Conservation (phyloP, 2,329 filamentous ascomycete genomes). For the Hypoxylon sp. region DNA sequence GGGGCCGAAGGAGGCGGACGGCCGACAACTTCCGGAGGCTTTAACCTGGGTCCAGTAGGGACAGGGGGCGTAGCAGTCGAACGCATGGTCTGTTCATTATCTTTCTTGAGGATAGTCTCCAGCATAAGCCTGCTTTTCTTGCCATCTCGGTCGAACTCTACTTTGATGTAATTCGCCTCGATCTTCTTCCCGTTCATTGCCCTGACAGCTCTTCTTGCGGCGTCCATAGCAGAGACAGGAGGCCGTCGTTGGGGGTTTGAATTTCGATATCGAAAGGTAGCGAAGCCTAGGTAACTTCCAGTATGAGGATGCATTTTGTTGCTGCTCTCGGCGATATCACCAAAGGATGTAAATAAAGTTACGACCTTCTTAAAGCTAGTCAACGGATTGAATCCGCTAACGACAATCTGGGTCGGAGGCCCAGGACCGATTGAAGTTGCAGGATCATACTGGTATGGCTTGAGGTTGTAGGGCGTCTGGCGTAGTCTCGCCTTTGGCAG, state of each 20-base stretch:
- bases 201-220: constrained; percentile 83
- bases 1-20: constrained; percentile 86
- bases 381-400: constrained; percentile 95
- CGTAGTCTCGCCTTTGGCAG: constrained; percentile 78
- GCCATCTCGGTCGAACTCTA: constrained; percentile 91
- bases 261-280: constrained; percentile 90
- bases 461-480: constrained; percentile 81
- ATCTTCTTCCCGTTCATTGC: constrained; percentile 84
- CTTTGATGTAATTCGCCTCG: constrained; percentile 80
- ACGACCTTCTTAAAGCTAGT: constrained; percentile 82
- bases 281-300: constrained; percentile 93
- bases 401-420: constrained; percentile 89
- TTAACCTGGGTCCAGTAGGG: constrained; percentile 51
- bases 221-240: constrained; percentile 77
- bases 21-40: constrained; percentile 58
- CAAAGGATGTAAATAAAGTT: constrained; percentile 82
- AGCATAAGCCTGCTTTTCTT: constrained; percentile 83
- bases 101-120: constrained; percentile 77
- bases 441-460: constrained; percentile 83
- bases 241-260: constrained; percentile 66
- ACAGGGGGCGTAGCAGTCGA: constrained; percentile 43
- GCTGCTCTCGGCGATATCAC: constrained; percentile 89
- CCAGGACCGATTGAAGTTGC: constrained; percentile 88
- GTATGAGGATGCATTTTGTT: constrained; percentile 97
- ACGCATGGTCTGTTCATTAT: constrained; percentile 68